Base-by-base conservation (phyloP, 1,139 yeast genomes). In the Geotrichum histeridarum region DNA sequence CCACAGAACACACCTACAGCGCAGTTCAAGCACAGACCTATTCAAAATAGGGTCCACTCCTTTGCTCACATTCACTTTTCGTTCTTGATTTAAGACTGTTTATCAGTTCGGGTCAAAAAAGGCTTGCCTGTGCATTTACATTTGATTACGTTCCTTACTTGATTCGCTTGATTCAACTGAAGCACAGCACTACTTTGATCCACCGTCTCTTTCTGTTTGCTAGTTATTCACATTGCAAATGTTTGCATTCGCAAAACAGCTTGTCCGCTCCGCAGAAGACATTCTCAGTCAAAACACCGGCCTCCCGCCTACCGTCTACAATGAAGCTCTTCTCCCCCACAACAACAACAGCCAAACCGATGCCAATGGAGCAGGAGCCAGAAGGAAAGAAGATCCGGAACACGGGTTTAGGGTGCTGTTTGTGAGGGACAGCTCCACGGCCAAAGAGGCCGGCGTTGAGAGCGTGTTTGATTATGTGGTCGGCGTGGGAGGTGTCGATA, bases 161-260 rank as follows among this genome's bases (percentile, higher is more conserved):
- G n/a, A n/a, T n/a, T n/a, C n/a, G n/a, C n/a, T n/a, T n/a, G n/a
- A n/a, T n/a, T n/a, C n/a, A n/a, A n/a, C n/a, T n/a, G n/a, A n/a
- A n/a, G n/a, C n/a, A n/a, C n/a, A n/a, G n/a, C n/a, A n/a, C n/a
- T n/a, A n/a, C n/a, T n/a, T n/a, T n/a, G n/a, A 32, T 32, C 35
- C 8, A 8, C 35, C 35, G 35, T 32, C 11, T 32, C 37, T 33
- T n/a, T 6, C 7, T 33, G 12, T 3, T 33, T 33, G 37, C 12
- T 4, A 11, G 2, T 33, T 4, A n/a, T 4, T 2, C 12, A 3
- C 3, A 33, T 33, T 33, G 7, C 37, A 14, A 42, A 89, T 89
- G 97, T 86, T 89, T 70, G 86, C 95, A 35, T 86, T 90, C 70
- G 96, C 97, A 8, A 87, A 84, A 67, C 86, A 83, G 63, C 69